These are phyloP conservation scores for Komagataea norvegica DNA, from an alignment of 1,139 yeast species.

Conservation along the genomic window DNA sequence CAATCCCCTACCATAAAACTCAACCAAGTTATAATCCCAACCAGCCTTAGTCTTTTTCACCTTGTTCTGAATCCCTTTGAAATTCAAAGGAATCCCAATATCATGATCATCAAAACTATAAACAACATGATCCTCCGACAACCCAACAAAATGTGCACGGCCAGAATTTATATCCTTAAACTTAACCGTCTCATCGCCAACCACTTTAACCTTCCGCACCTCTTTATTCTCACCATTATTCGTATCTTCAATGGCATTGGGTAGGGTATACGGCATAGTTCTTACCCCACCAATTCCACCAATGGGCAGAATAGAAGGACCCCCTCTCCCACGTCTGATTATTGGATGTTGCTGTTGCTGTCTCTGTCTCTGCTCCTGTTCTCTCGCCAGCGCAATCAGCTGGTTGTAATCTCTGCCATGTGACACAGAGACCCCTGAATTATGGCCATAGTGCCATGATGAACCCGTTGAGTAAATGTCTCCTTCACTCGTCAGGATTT, in stretches of 20 bases:
- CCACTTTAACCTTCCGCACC: conserved; percentile 11
- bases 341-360: not conserved
- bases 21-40: conserved; percentile 59
- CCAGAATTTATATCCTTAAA: conserved; percentile 58
- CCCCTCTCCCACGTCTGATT: not conserved
- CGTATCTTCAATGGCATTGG: not conserved
- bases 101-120: conserved; percentile 62
- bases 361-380: conserved; percentile 7
- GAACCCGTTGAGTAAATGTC: conserved; percentile 50
- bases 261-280: conserved; percentile 6
- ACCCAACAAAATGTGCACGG: conserved; percentile 59
- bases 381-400: conserved; percentile 20
- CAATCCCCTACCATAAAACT: conserved; percentile 48
- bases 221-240: conserved; percentile 6
- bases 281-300: too few relatives aligned
- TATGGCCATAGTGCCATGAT: conserved; percentile 41
- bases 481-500: conserved; percentile 52
- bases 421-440: conserved; percentile 33
- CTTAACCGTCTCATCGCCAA: conserved; percentile 22
- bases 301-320: too few relatives aligned
- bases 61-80: conserved; percentile 29
- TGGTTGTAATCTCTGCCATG: conserved; percentile 31
- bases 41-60: conserved; percentile 58
- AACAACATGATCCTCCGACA: conserved; percentile 47
- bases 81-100: conserved; percentile 45